Conservation (phyloP, 139 green algal genomes). For the Tetraselmis chui region DNA sequence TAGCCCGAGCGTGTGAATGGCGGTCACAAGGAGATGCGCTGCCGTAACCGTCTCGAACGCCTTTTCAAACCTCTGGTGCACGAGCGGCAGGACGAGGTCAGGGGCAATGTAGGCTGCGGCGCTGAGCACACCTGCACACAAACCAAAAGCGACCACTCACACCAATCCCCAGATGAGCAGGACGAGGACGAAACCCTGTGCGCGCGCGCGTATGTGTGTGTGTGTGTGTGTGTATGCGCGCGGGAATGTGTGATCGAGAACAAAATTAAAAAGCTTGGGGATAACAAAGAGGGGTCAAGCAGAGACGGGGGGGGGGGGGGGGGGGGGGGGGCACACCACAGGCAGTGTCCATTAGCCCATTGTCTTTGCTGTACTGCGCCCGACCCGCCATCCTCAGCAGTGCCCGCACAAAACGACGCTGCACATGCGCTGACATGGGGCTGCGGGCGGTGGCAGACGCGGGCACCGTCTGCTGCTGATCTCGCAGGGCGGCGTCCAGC, state of each 20-base stretch:
- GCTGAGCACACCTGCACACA: constrained; percentile 5
- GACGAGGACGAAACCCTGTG: no score
- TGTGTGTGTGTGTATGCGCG: no score
- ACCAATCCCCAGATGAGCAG: no score
- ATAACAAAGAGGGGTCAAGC: neutral
- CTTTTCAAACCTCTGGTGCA: constrained; percentile 61
- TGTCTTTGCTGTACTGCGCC: constrained; percentile 76
- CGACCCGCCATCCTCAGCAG: constrained; percentile 57
- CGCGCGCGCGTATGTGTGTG: no score
- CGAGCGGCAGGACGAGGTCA: constrained; percentile 61
- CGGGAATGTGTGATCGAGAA: no score
- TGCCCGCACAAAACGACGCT: constrained; percentile 29
- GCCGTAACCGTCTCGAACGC: constrained; percentile 62
- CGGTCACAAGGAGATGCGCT: constrained; percentile 54
- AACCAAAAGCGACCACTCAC: no score
- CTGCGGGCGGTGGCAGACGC: constrained; percentile 5
- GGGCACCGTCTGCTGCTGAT: constrained; percentile 7
- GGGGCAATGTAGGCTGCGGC: constrained; percentile 63
- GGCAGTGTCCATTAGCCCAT: neutral
- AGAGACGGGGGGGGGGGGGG: neutral
- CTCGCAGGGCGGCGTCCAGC: constrained; percentile 10
- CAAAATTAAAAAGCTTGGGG: neutral
- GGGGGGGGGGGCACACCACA: no score
- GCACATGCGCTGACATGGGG: constrained; percentile 13
- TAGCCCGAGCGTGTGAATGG: constrained; percentile 51